Evolutionary conservation across 495 filamentous ascomycete genomes (phyloP).

Genomic region (Bombardia bombarda): DNA sequence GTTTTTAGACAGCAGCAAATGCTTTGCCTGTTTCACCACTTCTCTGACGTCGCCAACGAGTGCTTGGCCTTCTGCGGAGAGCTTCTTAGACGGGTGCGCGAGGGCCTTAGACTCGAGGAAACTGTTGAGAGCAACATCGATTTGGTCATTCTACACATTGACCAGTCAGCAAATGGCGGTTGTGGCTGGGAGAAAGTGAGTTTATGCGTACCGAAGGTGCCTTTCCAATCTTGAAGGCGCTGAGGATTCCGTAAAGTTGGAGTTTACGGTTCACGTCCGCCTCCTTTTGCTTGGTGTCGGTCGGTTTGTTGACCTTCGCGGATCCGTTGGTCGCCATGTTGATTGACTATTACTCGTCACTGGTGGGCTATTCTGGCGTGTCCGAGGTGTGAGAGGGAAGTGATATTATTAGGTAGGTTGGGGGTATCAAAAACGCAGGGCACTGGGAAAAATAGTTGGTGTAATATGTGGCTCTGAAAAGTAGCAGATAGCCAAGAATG

Average conservation of each 20-base stretch:
- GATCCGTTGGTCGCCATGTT: slow-evolving; percentile 17
- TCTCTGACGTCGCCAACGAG: slow-evolving; percentile 71
- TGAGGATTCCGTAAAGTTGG: slow-evolving; percentile 86
- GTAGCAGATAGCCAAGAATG: neutral
- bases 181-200: no score
- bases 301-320: slow-evolving; percentile 55
- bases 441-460: neutral
- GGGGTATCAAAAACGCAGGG: slow-evolving; percentile 13
- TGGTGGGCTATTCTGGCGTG: neutral
- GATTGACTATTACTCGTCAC: slow-evolving; percentile 1
- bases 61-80: slow-evolving; percentile 71
- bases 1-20: slow-evolving; percentile 88
- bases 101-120: slow-evolving; percentile 62
- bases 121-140: slow-evolving; percentile 87
- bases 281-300: slow-evolving; percentile 50
- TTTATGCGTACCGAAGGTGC: slow-evolving; percentile 69
- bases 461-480: neutral
- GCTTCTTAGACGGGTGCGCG: slow-evolving; percentile 61
- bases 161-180: slow-evolving; percentile 15
- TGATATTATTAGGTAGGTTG: slow-evolving; percentile 7
- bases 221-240: slow-evolving; percentile 83
- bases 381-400: neutral
- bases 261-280: slow-evolving; percentile 86
- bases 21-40: slow-evolving; percentile 83
- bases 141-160: slow-evolving; percentile 70